Base-by-base conservation (phyloP, 2,329 filamentous ascomycete species). In the Pseudodiploospora longispora region DNA sequence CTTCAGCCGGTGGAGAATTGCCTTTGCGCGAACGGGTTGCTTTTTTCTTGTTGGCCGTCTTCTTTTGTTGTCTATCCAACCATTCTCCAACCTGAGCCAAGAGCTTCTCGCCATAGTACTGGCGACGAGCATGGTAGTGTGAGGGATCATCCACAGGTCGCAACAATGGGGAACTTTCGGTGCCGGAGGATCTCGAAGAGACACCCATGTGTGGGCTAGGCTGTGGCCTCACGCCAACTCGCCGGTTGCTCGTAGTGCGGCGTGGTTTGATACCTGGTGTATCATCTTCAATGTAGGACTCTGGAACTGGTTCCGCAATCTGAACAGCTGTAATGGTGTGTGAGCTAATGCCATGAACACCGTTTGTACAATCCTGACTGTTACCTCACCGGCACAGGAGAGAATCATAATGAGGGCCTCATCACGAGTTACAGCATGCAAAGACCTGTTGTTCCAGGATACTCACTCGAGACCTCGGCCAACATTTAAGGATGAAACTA, bases 11-110 rank as follows among this genome's bases (percentile, higher is more conserved):
- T 36, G 61, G 64, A 37, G 63, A 65, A 47, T 63, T 64, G 43
- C 65, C 64, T 58, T 66, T 72, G 54, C 65, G 69, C 48, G 62
- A 68, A 33, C 57, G 59, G 62, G 69, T 47, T 41, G 54, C 56
- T 47, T 56, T 71, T 53, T 58, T 73, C 57, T 74, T 79, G 41
- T 73, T 72, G 7, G 71, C 64, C 34, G 75, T 74, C 54, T 80
- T 80, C 30, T 72, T 66, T 58, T 83, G 85, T 65, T 96, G 89
- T 40, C 83, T 78, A 54, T 90, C 80, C 34, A 96, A 68, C 91
- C 91, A 97, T 52, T 87, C 80, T 28, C 78, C 75, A 10, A 96
- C 81, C 58, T 94, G 87, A 19, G 81, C 74, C 29, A 93, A 66
- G 6, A 94, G 64, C 50, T 72, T 76, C 52, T 81, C 70, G 42